Evolutionary conservation across 2,329 filamentous ascomycete species (phyloP).

Genomic region (Pochonia chlamydosporia): DNA sequence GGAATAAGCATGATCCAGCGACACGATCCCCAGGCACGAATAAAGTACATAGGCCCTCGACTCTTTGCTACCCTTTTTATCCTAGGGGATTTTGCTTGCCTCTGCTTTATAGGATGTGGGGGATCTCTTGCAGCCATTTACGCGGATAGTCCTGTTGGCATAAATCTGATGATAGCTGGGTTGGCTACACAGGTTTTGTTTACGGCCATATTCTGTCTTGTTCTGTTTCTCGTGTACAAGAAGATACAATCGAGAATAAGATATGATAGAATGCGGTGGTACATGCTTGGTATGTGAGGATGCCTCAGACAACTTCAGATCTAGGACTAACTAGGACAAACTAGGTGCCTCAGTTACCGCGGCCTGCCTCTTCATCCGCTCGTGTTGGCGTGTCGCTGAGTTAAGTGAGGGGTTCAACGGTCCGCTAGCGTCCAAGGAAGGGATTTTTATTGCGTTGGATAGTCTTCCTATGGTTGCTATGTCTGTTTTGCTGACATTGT

Average conservation of each 20-base stretch:
- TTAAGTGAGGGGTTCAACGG: slow-evolving; percentile 15
- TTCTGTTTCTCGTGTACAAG: slow-evolving; percentile 5
- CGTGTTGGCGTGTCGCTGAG: slow-evolving; percentile 13
- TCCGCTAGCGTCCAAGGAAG: slow-evolving; percentile 11
- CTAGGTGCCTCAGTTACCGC: slow-evolving; percentile 8
- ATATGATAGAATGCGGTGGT: not conserved
- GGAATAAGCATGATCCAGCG: slow-evolving; percentile 12
- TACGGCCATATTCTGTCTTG: slow-evolving; percentile 12
- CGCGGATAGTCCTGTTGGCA: slow-evolving; percentile 12
- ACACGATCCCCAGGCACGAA: not conserved
- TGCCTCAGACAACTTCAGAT: not conserved
- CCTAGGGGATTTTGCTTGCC: slow-evolving; percentile 13
- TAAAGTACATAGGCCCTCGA: slow-evolving; percentile 7
- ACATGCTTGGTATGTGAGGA: slow-evolving; percentile 3
- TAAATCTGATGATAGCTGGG: slow-evolving; percentile 15
- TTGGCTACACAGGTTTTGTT: slow-evolving; percentile 13
- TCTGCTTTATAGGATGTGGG: slow-evolving; percentile 14
- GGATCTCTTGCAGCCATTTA: slow-evolving; percentile 15
- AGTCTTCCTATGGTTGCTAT: slow-evolving; percentile 12
- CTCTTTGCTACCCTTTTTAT: slow-evolving; percentile 12
- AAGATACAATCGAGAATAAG: not conserved
- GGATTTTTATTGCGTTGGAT: slow-evolving; percentile 12
- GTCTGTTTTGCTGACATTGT: slow-evolving; percentile 7
- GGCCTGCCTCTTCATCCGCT: slow-evolving; percentile 12
- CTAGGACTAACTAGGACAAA: not conserved